Base-by-base conservation (phyloP, 2,329 filamentous ascomycete species). In the Trichoderma endophyticum region DNA sequence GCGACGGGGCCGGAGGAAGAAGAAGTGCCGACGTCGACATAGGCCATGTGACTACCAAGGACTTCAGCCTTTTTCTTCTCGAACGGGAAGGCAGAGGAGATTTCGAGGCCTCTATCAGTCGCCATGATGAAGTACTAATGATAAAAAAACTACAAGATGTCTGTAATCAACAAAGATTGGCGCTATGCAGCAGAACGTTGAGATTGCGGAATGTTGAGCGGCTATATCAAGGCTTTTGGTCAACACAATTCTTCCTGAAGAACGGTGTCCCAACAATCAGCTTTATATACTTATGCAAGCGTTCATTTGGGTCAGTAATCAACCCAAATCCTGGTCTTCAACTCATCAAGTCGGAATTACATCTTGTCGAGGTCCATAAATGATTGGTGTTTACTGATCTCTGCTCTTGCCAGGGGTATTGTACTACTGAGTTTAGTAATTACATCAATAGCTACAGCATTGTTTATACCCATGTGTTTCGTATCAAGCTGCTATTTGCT, bases 91-190 rank as follows among this genome's bases (percentile, higher is more conserved):
- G 54, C 34, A 3, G 65, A 57, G 11, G 65, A 51, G 14, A 60
- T 68, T 3, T 24, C 11, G 51, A 68, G 54, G 11, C 24, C 12
- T 18, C 54, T 34, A 48, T 68, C 54, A 34, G 65, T 60, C 12
- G 54, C 56, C 65, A 68, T 68, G 32, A 15, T 24, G 14, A 14
- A 59, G 5, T 11, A 24, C 3, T 24, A 7, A 57, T n/a, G 5
- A 0, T 2, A 5, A 11, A n/a, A 11, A 2, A 9, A 11, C 0
- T 11, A 1, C 0, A 2, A 39, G 3, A 5, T 8, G 4, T 59
- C 18, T 21, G 8, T 12, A 30, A 59, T 32, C 28, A 59, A 59
- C 4, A 21, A n/a, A 36, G 1, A 8, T 18, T 6, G 12, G 15
- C 15, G 48, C 6, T n/a, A 14, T 1, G 8, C 14, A 15, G n/a